Conservation (phyloP, 192 early-diverging fungal species). For the Rhizophlyctis rosea region DNA sequence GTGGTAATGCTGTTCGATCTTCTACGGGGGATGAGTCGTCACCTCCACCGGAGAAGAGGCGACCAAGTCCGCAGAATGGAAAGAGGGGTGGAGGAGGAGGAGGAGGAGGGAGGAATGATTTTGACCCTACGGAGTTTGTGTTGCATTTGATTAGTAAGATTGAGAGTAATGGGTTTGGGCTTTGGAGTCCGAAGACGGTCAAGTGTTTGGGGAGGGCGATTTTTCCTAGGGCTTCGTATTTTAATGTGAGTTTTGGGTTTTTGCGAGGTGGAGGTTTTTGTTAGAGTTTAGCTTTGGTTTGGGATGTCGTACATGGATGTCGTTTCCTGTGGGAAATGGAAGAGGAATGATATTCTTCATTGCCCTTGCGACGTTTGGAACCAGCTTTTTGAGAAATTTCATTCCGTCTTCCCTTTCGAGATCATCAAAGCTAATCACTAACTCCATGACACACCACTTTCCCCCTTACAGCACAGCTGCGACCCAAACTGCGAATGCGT, state of each 20-base stretch:
- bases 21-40: no score
- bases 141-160: constrained; percentile 56
- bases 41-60: not conserved
- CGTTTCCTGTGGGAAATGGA: not conserved
- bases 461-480: constrained; percentile 63
- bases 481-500: constrained; percentile 46
- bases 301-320: not conserved
- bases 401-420: no score
- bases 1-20: no score
- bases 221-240: constrained; percentile 60
- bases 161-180: constrained; percentile 70
- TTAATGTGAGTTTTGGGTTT: constrained; percentile 61
- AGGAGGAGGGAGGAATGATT: no score
- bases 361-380: not conserved
- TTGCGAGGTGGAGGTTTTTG: not conserved
- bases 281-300: constrained; percentile 2
- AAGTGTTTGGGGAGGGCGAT: constrained; percentile 47
- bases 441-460: not conserved
- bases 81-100: no score
- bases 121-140: constrained; percentile 37
- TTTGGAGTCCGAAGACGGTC: constrained; percentile 44
- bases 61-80: no score
- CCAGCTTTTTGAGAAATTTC: not conserved
- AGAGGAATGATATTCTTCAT: not conserved
- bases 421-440: not conserved